Base-by-base conservation (phyloP, 2,329 filamentous ascomycete species). In the Neurospora sp. region DNA sequence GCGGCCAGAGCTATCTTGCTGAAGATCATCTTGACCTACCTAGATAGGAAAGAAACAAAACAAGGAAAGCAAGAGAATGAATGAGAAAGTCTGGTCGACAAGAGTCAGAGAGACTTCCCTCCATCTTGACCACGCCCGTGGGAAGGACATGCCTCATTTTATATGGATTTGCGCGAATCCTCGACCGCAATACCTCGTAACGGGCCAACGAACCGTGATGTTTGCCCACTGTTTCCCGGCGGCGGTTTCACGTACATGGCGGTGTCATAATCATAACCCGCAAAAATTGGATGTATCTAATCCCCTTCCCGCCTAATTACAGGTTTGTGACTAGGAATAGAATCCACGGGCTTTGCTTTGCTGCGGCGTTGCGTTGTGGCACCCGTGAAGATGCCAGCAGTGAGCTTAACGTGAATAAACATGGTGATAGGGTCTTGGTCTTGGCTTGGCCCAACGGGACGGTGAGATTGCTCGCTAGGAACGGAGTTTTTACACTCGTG, bases 11-110 rank as follows among this genome's bases (percentile, higher is more conserved):
- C 52, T 62, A 33, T 12, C 52, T 62, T 62, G 52, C 23, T 62
- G 52, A 62, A 62, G 12, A 62, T 62, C 52, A 62, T 62, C 15
- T 62, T 62, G 28, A 85, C 17, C 52, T 17, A 12, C 3, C n/a
- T n/a, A 33, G 12, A 33, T 15, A 10, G 12, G 52, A 33, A 33
- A 28, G 15, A 33, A 62, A 4, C 23, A 62, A 33, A 33, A 33
- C 33, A 28, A 10, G 12, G 23, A n/a, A 17, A 6, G 40, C 1
- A 17, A 28, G 8, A 15, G 19, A 52, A 33, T 1, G 3, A 33
- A 62, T 17, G 10, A 33, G 3, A 62, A 12, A 33, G 28, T 3
- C 6, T 33, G 23, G 33, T 33, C 33, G 33, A 33, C 5, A 33
- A 33, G 23, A 62, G 8, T 12, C 15, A 17, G 46, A 36, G 15